Evolutionary conservation across 805 yeast species (phyloP).

Genomic region (Cyberlindnera americana): DNA sequence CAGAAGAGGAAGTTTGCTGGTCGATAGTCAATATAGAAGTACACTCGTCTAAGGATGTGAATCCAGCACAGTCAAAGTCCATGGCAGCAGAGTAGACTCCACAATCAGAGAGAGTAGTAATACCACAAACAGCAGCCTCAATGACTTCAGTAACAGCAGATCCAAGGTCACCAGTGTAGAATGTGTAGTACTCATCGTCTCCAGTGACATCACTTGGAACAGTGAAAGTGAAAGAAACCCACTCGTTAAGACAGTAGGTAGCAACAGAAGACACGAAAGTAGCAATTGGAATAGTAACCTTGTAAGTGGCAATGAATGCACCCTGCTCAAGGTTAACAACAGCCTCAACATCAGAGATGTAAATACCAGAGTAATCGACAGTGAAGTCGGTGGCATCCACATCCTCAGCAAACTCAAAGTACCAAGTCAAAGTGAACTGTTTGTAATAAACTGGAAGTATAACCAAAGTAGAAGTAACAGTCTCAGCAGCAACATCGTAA

Average conservation of each 20-base stretch:
- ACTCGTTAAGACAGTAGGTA: slow-evolving; percentile 10
- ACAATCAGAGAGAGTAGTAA: slow-evolving; percentile 11
- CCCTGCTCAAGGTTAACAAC: slow-evolving; percentile 19
- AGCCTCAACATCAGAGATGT: slow-evolving; percentile 9
- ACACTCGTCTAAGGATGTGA: slow-evolving; percentile 3
- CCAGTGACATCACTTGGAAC: slow-evolving; percentile 1
- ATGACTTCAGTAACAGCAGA: slow-evolving; percentile 8
- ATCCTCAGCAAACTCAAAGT: slow-evolving; percentile 14
- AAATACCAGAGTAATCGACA: slow-evolving; percentile 9
- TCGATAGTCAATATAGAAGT: neutral
- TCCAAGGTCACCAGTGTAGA: slow-evolving; percentile 21
- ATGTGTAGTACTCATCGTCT: slow-evolving; percentile 8
- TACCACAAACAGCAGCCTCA: slow-evolving; percentile 8
- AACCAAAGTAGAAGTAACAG: neutral
- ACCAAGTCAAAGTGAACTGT: slow-evolving; percentile 19
- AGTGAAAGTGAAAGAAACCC: slow-evolving; percentile 9
- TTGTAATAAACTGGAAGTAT: neutral
- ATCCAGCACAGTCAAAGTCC: slow-evolving; percentile 12
- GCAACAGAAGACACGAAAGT: slow-evolving; percentile 1
- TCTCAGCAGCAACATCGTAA: slow-evolving; percentile 1
- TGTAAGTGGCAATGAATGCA: slow-evolving; percentile 12
- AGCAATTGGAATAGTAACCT: slow-evolving; percentile 4
- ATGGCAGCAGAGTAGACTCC: slow-evolving; percentile 6
- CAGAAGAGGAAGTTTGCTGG: neutral
- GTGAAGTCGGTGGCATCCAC: slow-evolving; percentile 15